A percentile compares a stretch with the other conserved stretches of the same genome.
Evolutionary conservation across 2,329 filamentous ascomycete species (phyloP).

Genomic region (Atkinsonella texensis): DNA sequence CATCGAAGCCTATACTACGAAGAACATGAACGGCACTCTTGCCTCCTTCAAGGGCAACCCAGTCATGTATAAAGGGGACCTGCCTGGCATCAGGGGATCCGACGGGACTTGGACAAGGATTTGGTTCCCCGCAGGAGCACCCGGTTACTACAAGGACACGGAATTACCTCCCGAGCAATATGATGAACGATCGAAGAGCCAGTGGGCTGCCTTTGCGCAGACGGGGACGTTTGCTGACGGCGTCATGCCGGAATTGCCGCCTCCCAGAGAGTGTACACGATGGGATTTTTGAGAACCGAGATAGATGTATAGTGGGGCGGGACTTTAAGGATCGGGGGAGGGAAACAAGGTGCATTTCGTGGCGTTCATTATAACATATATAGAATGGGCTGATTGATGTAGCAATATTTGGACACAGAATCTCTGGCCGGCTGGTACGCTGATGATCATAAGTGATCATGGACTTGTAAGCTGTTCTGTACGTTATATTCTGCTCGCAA

Average conservation of each 20-base stretch:
- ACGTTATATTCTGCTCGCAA: too few species aligned
- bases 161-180: constrained; percentile 46
- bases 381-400: not conserved
- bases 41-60: constrained; percentile 50
- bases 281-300: constrained; percentile 52
- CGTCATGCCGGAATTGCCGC: constrained; percentile 65
- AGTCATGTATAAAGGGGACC: constrained; percentile 42
- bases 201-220: constrained; percentile 53
- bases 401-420: not conserved
- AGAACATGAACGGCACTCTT: constrained; percentile 32
- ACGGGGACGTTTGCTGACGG: constrained; percentile 59
- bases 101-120: constrained; percentile 51
- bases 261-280: constrained; percentile 60
- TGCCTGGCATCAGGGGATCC: constrained; percentile 36
- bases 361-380: constrained; percentile 9
- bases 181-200: constrained; percentile 44
- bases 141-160: constrained; percentile 49
- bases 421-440: not conserved
- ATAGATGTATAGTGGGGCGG: not conserved
- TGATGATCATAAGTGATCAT: not conserved
- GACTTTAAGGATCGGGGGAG: not conserved
- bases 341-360: constrained; percentile 5
- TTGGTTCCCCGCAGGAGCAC: constrained; percentile 63
- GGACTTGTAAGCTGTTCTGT: too few species aligned
- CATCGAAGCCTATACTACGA: constrained; percentile 30